phyloP scores from a whole-genome alignment of 768 basidiomycete species.

The Calvatia gigantea region DNA sequence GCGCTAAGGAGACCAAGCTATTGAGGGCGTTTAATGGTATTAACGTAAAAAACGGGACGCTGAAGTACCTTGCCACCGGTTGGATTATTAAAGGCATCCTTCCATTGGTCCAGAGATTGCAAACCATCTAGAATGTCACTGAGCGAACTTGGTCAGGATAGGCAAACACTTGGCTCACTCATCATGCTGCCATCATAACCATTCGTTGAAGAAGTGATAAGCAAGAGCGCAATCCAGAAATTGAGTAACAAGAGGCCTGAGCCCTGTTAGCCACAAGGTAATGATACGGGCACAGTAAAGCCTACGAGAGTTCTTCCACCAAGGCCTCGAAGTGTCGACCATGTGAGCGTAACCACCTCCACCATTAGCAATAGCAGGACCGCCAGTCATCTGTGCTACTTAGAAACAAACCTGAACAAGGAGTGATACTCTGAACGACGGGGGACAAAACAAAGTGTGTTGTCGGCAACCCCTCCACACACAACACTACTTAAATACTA shows the following conservation, averaged over 20 bases:
- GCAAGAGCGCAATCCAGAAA: constrained; percentile 54
- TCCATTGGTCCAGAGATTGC: constrained; percentile 56
- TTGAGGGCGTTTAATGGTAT: neutral
- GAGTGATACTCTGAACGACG: neutral
- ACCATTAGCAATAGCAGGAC: constrained; percentile 30
- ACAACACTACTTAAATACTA: neutral
- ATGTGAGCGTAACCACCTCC: constrained; percentile 39
- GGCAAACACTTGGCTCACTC: constrained; percentile 29
- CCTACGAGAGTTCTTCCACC: constrained; percentile 59
- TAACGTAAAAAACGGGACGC: neutral
- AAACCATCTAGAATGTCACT: constrained; percentile 37
- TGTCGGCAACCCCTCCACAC: neutral
- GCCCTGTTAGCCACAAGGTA: neutral
- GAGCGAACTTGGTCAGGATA: neutral
- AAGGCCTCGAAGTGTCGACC: constrained; percentile 45
- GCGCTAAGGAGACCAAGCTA: constrained; percentile 57
- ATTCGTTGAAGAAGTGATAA: constrained; percentile 60
- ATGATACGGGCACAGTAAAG: neutral
- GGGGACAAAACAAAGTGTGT: neutral
- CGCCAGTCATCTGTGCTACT: constrained; percentile 38
- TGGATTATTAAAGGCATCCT: constrained; percentile 48
- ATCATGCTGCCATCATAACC: constrained; percentile 63
- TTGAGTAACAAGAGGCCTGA: constrained; percentile 47
- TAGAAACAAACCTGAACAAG: neutral
- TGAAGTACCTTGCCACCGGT: constrained; percentile 32